These are phyloP conservation scores for Myochromella boudieri DNA, from an alignment of 768 basidiomycete species.

Conservation along the genomic window DNA sequence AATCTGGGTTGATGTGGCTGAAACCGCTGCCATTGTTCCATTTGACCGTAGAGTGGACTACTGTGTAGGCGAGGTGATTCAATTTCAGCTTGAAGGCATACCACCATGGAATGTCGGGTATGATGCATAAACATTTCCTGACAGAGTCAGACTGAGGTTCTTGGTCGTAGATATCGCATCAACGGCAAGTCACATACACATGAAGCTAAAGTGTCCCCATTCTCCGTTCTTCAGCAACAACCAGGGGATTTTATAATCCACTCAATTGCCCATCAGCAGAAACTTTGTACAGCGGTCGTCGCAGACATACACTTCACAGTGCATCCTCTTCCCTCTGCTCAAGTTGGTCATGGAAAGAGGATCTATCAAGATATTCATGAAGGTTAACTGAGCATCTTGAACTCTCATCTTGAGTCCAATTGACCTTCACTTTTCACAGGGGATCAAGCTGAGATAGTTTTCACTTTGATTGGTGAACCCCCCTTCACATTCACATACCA, in stretches of 20 bases:
- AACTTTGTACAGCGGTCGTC: constrained; percentile 84
- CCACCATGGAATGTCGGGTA: constrained; percentile 92
- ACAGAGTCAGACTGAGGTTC: constrained; percentile 8
- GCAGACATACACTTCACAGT: constrained; percentile 73
- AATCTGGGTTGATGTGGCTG: constrained; percentile 91
- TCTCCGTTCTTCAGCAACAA: constrained; percentile 80
- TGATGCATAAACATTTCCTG: constrained; percentile 18
- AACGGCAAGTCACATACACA: constrained; percentile 74
- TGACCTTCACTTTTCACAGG: constrained; percentile 42
- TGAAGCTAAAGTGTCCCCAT: constrained; percentile 77
- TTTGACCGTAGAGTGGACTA: constrained; percentile 76
- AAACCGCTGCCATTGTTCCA: constrained; percentile 90
- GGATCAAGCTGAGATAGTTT: constrained; percentile 92
- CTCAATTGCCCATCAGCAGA: constrained; percentile 90
- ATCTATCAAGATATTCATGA: constrained; percentile 88
- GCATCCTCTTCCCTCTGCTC: constrained; percentile 84
- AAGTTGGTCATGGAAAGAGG: constrained; percentile 82
- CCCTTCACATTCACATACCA: constrained; percentile 98
- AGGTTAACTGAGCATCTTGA: too few species aligned
- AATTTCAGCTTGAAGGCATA: constrained; percentile 92
- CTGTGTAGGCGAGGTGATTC: constrained; percentile 87
- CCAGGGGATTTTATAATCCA: constrained; percentile 83
- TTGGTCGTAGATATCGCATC: constrained; percentile 65
- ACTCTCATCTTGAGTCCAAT: too few species aligned
- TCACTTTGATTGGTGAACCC: constrained; percentile 86